Conservation (phyloP, 345 rosid species). For the Populus simonii region DNA sequence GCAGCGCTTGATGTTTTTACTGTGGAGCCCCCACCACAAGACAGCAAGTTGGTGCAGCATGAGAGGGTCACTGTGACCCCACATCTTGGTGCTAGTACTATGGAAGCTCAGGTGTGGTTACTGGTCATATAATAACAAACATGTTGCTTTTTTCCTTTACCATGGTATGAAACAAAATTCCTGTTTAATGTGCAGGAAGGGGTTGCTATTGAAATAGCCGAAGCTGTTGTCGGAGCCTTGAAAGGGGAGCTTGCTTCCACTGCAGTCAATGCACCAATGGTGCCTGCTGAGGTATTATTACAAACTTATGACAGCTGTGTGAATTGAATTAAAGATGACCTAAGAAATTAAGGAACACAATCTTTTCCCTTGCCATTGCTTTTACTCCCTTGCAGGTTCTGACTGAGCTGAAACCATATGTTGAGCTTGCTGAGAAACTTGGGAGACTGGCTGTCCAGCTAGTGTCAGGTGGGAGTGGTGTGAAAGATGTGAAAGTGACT, state of each 20-base stretch:
- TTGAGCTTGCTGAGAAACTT: conserved; percentile 27
- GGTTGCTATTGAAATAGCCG: conserved; percentile 33
- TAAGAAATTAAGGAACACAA: not conserved
- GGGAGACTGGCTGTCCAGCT: conserved; percentile 31
- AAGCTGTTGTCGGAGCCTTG: conserved; percentile 33
- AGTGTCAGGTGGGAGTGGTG: conserved; percentile 26
- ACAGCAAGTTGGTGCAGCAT: conserved; percentile 26
- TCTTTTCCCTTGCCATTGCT: not conserved
- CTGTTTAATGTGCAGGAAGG: conserved; percentile 25
- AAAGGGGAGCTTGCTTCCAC: conserved; percentile 32
- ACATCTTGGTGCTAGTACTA: conserved; percentile 34
- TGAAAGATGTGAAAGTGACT: conserved; percentile 20
- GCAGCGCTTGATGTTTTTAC: conserved; percentile 34
- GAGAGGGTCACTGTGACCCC: conserved; percentile 29
- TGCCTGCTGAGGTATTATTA: conserved; percentile 31
- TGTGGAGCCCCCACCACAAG: conserved; percentile 22
- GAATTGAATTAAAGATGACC: too few species aligned
- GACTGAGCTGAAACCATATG: conserved; percentile 21
- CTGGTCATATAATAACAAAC: not conserved
- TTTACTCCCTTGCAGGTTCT: conserved; percentile 14
- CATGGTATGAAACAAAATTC: not conserved
- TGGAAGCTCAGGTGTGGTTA: conserved; percentile 24
- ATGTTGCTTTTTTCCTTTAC: not conserved
- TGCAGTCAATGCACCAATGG: conserved; percentile 35
- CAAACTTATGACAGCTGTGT: not conserved